phyloP scores from a whole-genome alignment of 2,329 filamentous ascomycete genomes.

The Phialophora expanda region DNA sequence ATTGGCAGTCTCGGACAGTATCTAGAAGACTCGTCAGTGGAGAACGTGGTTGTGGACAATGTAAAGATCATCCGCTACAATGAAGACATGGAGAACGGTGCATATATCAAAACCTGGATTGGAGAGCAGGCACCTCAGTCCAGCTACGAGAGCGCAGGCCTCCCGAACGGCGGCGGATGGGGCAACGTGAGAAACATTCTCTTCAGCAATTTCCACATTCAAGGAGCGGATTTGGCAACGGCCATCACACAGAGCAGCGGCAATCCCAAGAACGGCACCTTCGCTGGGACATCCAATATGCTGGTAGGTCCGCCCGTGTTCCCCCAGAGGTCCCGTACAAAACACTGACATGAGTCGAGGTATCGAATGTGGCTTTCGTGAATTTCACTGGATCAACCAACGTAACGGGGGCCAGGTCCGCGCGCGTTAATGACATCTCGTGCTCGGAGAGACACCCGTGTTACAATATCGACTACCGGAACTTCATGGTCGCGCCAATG shows the following conservation, averaged over 20 bases:
- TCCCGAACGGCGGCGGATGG: constrained; percentile 60
- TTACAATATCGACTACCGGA: constrained; percentile 3
- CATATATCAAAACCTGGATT: constrained; percentile 64
- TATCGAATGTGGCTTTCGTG: constrained; percentile 5
- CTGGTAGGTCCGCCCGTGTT: constrained; percentile 44
- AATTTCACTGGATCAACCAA: constrained; percentile 2
- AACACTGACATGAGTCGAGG: not conserved
- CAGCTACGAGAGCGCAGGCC: constrained; percentile 56
- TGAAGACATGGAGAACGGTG: constrained; percentile 55
- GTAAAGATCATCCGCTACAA: constrained; percentile 55
- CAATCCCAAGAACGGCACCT: constrained; percentile 53
- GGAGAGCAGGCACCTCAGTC: constrained; percentile 55
- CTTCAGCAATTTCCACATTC: constrained; percentile 58
- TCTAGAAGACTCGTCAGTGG: constrained; percentile 59
- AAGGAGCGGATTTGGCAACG: constrained; percentile 53
- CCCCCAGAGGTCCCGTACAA: not conserved
- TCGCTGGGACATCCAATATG: constrained; percentile 58
- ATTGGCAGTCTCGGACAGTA: constrained; percentile 62
- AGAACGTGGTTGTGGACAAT: constrained; percentile 56
- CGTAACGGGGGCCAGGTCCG: not conserved
- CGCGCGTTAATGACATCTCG: not conserved
- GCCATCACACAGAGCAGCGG: constrained; percentile 57
- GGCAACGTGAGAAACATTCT: constrained; percentile 58
- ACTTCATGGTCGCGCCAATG: not conserved
- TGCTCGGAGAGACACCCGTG: not conserved